These are phyloP conservation scores for Nannochloropsis gaditana DNA, from an alignment of 108 stramenopile genomes.

Conservation along the genomic window DNA sequence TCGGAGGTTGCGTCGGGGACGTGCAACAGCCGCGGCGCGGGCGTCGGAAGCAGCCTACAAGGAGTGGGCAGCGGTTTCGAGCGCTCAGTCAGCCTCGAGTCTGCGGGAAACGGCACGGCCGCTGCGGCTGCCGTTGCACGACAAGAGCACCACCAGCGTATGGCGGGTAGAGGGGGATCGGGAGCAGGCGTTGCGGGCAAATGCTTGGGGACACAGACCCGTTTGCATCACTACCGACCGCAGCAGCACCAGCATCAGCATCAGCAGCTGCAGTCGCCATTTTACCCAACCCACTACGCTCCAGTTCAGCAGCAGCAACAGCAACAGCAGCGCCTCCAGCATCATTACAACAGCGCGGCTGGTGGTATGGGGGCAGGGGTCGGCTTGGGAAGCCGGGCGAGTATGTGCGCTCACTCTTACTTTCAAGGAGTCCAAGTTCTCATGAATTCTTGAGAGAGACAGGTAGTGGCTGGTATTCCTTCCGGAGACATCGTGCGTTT, in stretches of 20 bases:
- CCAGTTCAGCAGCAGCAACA: background rate
- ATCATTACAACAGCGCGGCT: background rate
- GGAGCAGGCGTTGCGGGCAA: constrained; percentile 21
- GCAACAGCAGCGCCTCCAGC: background rate
- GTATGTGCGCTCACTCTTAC: background rate
- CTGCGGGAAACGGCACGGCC: constrained; percentile 8
- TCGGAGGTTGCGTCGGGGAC: too few relatives aligned
- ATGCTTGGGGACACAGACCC: background rate
- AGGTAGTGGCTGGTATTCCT: background rate
- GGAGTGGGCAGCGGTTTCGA: too few relatives aligned
- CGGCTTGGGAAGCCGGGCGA: background rate
- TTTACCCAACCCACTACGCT: background rate
- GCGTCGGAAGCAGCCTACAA: too few relatives aligned
- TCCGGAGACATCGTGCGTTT: background rate
- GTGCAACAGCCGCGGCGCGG: too few relatives aligned
- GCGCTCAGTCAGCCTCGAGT: too few relatives aligned
- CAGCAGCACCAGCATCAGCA: constrained; percentile 24
- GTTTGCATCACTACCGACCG: background rate
- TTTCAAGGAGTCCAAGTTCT: constrained; percentile 1
- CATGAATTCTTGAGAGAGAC: background rate
- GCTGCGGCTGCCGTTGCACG: background rate
- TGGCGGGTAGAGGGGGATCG: constrained; percentile 16
- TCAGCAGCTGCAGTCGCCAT: background rate
- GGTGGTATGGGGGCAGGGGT: background rate
- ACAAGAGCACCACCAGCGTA: background rate